Conservation (phyloP, 768 basidiomycete genomes). For the Mycena amicta region DNA sequence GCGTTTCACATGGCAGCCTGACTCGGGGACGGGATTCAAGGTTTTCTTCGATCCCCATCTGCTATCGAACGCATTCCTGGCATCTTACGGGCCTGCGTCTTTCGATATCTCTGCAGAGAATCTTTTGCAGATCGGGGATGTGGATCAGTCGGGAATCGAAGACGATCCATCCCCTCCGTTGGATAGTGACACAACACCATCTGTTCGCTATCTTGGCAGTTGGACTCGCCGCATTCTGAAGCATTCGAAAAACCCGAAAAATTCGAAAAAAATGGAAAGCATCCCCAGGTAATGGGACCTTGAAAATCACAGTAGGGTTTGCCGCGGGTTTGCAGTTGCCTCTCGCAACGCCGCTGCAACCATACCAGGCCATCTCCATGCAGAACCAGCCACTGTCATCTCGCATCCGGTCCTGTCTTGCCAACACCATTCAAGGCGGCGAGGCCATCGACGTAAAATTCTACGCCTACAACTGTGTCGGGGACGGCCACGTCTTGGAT, state of each 20-base stretch:
- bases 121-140: background rate
- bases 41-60: constrained; percentile 11
- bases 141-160: background rate
- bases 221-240: background rate
- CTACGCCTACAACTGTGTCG: constrained; percentile 5
- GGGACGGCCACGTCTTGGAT: background rate
- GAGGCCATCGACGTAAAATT: constrained; percentile 18
- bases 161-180: too few species aligned
- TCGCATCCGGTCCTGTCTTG: constrained; percentile 2
- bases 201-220: background rate
- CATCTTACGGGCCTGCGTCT: constrained; percentile 4
- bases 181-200: too few species aligned
- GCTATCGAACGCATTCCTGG: background rate
- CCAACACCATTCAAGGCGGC: constrained; percentile 9
- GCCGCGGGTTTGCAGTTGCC: background rate
- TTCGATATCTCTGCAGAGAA: background rate
- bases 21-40: background rate
- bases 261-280: background rate
- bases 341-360: background rate
- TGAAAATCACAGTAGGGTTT: background rate
- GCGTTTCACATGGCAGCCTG: background rate
- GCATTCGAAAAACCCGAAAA: background rate
- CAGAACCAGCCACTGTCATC: background rate
- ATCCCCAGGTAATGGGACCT: background rate
- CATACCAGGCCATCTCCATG: background rate